A percentile compares a stretch with the other conserved stretches of the same genome.
These are phyloP conservation scores for Phellopilus nigrolimitatus DNA, from an alignment of 1,284 basidiomycete genomes.

Conservation along the genomic window DNA sequence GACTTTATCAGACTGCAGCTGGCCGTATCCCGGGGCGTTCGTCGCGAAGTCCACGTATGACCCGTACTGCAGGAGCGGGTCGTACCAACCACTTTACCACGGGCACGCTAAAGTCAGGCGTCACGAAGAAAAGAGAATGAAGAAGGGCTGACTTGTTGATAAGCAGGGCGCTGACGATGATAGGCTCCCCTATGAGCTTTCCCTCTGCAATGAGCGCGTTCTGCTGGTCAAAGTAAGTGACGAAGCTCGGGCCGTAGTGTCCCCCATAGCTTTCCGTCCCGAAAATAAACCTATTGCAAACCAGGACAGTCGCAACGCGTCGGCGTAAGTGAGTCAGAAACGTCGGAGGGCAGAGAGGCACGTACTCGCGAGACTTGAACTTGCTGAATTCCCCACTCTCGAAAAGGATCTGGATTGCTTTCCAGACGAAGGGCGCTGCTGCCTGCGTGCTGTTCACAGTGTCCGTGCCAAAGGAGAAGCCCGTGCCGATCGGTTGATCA, in stretches of 20 bases:
- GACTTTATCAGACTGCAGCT: conserved; percentile 44
- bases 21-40: conserved; percentile 61
- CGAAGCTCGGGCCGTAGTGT: conserved; percentile 62
- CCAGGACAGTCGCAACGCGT: not conserved
- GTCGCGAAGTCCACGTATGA: conserved; percentile 58
- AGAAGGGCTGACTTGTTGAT: conserved; percentile 33
- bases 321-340: conserved; percentile 1
- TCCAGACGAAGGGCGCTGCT: conserved; percentile 53
- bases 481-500: conserved; percentile 69
- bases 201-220: conserved; percentile 50
- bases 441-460: conserved; percentile 50
- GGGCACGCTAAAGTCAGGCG: not conserved
- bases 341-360: not conserved
- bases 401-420: conserved; percentile 63
- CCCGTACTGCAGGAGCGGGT: conserved; percentile 57
- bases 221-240: conserved; percentile 62
- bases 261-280: conserved; percentile 66
- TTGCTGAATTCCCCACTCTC: conserved; percentile 55
- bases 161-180: conserved; percentile 40
- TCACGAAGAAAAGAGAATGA: not conserved
- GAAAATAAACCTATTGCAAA: conserved; percentile 47
- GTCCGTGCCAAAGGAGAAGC: conserved; percentile 58
- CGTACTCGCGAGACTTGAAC: conserved; percentile 53
- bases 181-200: conserved; percentile 31
- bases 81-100: conserved; percentile 54